phyloP scores from a whole-genome alignment of 2,329 filamentous ascomycete species.

The Dendryphion nanum region DNA sequence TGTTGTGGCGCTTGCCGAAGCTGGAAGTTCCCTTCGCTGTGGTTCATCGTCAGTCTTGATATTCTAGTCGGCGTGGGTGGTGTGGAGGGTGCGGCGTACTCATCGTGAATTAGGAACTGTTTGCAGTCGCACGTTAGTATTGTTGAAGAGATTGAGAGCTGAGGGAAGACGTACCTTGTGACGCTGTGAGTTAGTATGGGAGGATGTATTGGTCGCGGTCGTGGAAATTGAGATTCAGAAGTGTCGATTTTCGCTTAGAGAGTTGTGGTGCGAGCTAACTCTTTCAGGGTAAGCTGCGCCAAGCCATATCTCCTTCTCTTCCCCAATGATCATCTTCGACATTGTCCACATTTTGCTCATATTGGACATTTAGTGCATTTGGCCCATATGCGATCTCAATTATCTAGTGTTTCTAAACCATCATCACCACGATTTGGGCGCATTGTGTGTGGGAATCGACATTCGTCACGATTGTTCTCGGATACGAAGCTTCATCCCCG shows the following conservation, averaged over 20 bases:
- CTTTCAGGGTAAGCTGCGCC: no score
- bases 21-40: conserved; percentile 71
- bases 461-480: no score
- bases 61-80: conserved; percentile 18
- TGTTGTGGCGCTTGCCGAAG: conserved; percentile 87
- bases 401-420: no score
- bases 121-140: conserved; percentile 2
- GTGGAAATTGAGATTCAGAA: conserved; percentile 4
- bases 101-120: conserved; percentile 56
- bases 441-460: no score
- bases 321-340: no score
- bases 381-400: no score
- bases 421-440: no score
- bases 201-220: conserved; percentile 18
- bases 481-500: no score
- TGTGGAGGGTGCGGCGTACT: conserved; percentile 48
- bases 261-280: conserved; percentile 9
- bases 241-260: conserved; percentile 9
- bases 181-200: conserved; percentile 39
- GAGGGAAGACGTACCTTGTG: conserved; percentile 28
- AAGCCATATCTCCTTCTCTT: no score
- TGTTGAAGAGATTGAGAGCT: no score
- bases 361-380: no score
- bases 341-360: no score
- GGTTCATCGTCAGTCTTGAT: conserved; percentile 45